Base-by-base conservation (phyloP, 1,284 basidiomycete genomes). In the Ceratobasidium sp. region DNA sequence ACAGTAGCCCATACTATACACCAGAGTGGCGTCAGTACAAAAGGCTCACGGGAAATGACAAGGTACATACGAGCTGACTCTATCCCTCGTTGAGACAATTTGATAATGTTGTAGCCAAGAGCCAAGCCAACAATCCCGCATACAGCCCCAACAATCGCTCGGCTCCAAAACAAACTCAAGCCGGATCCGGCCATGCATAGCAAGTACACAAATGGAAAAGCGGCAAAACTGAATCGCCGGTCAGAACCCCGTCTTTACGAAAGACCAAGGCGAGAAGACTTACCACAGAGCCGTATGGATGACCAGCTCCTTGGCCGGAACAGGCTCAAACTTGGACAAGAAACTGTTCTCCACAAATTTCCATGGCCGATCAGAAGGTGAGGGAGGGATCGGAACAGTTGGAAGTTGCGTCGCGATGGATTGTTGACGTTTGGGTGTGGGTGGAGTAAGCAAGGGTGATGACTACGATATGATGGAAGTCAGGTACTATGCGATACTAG, bases 51-150 rank as follows among this genome's bases (percentile, higher is more conserved):
- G 5, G 12, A 3, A 23, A 16, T 28, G 32, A 45, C 16, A 10
- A 32, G 6, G 21, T 21, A 52, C 65, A 9, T 48, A 70, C 65
- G 46, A 3, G 65, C 55, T 12, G 65, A 53, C 39, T 70, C 65
- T 1, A 70, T 43, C 21, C 65, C 65, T 26, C 65, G 39, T n/a
- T 53, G 52, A n/a, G 65, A 58, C 1, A 70, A 43, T 1, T 48
- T 70, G 65, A 70, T 46, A 9, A 70, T 53, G 53, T 70, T 57
- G 16, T 70, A 70, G 8, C 65, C 65, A 16, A 70, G 36, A 12
- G 65, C 45, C 10, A 70, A 32, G 4, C 65, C 65, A 32, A 70
- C 53, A 12, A 70, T 26, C 1, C 65, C 65, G 43, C 41, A 45
- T 10, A 70, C 41, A 46, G 53, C 65, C 21, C 53, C 52, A 43